These are phyloP conservation scores for Hygrocybe coccinea DNA, from an alignment of 768 basidiomycete species.

Conservation along the genomic window DNA sequence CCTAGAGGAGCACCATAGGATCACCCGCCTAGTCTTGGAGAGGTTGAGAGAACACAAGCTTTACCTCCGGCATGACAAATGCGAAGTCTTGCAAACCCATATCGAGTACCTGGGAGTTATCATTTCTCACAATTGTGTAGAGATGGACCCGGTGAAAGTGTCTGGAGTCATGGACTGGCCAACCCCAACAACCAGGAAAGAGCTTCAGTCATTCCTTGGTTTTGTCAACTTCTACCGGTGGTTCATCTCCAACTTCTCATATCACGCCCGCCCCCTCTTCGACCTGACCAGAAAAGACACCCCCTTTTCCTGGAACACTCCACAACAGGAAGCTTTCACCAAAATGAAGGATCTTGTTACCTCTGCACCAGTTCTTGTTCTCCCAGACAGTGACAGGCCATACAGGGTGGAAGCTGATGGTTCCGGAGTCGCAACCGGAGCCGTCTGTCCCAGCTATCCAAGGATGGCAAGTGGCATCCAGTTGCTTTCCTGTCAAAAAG, in stretches of 20 bases:
- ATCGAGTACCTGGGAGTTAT: conserved; percentile 19
- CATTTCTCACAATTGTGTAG: conserved; percentile 15
- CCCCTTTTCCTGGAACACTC: conserved; percentile 17
- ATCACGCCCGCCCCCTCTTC: conserved; percentile 20
- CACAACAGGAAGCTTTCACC: conserved; percentile 22
- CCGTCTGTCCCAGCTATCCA: conserved; percentile 22
- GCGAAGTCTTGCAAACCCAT: conserved; percentile 18
- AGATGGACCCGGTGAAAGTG: conserved; percentile 34
- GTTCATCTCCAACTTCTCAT: conserved; percentile 31
- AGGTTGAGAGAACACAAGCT: conserved; percentile 16
- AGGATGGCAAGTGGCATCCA: conserved; percentile 29
- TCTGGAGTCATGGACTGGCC: conserved; percentile 29
- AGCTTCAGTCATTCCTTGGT: conserved; percentile 39
- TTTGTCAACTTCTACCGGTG: conserved; percentile 36
- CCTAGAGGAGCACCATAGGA: conserved; percentile 10
- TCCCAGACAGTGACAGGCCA: conserved; percentile 1
- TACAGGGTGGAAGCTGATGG: conserved; percentile 22
- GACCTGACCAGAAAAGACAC: conserved; percentile 17
- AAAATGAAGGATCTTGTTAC: conserved; percentile 22
- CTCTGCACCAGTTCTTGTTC: conserved; percentile 21
- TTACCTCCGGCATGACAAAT: conserved; percentile 10
- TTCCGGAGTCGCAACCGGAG: conserved; percentile 22
- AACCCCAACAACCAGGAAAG: conserved; percentile 19
- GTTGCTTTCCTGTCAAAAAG: conserved; percentile 36
- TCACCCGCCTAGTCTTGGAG: conserved; percentile 15